Conservation (phyloP, 345 rosid species). For the Eucalyptus globulus region DNA sequence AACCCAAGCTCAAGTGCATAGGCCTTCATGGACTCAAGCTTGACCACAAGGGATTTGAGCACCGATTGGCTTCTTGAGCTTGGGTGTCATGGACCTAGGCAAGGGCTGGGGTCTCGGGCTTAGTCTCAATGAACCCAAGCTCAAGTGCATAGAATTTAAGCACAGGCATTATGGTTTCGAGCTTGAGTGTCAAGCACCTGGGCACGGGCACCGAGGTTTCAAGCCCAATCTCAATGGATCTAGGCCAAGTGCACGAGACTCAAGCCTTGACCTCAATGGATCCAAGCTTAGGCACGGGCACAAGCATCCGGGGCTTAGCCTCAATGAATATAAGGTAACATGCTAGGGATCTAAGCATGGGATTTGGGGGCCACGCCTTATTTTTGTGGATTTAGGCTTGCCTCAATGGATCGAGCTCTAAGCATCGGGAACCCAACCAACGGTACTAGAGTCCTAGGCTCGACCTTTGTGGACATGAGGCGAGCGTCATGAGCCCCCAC, state of each 20-base stretch:
- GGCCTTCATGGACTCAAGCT: not conserved
- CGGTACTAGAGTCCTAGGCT: fast-evolving
- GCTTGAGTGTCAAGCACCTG: not conserved
- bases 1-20: not conserved
- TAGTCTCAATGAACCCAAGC: fast-evolving
- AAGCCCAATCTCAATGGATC: not conserved
- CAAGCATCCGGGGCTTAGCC: too few species aligned
- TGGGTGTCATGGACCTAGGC: fast-evolving
- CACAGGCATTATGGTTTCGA: not conserved
- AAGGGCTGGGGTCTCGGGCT: fast-evolving
- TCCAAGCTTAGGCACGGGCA: too few species aligned
- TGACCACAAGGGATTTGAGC: not conserved
- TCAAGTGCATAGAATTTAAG: not conserved
- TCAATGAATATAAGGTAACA: too few species aligned
- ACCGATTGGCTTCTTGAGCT: not conserved
- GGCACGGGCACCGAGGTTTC: not conserved
- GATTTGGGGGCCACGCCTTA: fast-evolving
- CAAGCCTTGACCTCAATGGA: too few species aligned
- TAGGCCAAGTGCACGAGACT: too few species aligned
- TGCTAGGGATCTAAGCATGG: fast-evolving
- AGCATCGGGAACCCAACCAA: not conserved
- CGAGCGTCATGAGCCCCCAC: not conserved
- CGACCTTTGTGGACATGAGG: not conserved
- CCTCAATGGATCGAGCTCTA: fast-evolving
- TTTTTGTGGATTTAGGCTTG: too few species aligned